Base-by-base conservation (phyloP, 169 alveolate species). In the Plasmodium gaboni region DNA sequence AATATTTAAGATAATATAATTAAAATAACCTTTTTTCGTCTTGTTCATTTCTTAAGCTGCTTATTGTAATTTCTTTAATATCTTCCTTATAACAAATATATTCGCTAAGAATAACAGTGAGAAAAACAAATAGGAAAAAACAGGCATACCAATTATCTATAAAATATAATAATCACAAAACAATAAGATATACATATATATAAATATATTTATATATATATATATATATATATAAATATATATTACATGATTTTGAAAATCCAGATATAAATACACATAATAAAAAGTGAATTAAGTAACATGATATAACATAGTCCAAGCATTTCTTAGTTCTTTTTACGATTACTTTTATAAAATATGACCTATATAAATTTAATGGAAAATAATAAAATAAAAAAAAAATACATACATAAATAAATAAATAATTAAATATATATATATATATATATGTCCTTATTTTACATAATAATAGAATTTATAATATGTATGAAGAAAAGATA, bases 51-150 rank as follows among this genome's bases (percentile, higher is more conserved):
- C n/a, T 78, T 19, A 72, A 15, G 59, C 67, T 28, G 28, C 15
- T 78, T 24, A 78, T 32, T 7, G 48, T 64, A 68, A 78, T 46
- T 64, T 78, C 89, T 67, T 17, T 61, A 22, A 78, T 26, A 26
- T 78, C 78, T 9, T 65, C 74, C 26, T 65, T 51, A 68, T 53
- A 72, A 7, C 85, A 72, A 24, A 55, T 26, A 26, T 26, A 72
- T 26, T 72, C 85, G n/a, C 67, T 72, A 10, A 72, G 2, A 8
- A 64, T 8, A 51, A 78, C 71, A 57, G 78, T 63, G 28, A 64
- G 5, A 22, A 24, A 19, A 28, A 42, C 68, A 32, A 44, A 61
- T 46, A 61, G 15, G 22, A 64, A 64, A 64, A 76, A 64, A 19
- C 26, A 10, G 8, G 67, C 42, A 65, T 68, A 55, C 74, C 89